Conservation (phyloP, 129 eudicot species). For the Smallanthus sonchifolius region DNA sequence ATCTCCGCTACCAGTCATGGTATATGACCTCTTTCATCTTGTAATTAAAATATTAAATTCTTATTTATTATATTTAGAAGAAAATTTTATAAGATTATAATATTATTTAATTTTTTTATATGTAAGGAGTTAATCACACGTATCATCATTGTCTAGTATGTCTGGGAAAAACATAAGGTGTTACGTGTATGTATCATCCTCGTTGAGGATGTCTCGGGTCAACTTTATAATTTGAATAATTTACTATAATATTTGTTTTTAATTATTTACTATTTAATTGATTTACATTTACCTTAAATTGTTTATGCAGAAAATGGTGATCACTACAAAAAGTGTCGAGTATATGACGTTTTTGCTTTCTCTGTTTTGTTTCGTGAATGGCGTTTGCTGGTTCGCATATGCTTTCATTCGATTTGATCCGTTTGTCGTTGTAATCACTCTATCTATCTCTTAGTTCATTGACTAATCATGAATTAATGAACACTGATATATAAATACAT, state of each 20-base stretch:
- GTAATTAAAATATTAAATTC: not conserved
- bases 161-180: not conserved
- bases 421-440: conserved; percentile 45
- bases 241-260: not conserved
- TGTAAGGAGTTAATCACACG: not conserved
- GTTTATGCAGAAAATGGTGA: conserved; percentile 66
- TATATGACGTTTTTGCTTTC: conserved; percentile 83
- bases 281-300: not conserved
- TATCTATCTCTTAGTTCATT: not conserved
- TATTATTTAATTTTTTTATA: not conserved
- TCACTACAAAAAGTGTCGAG: conserved; percentile 74
- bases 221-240: not conserved
- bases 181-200: not conserved
- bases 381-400: conserved; percentile 62
- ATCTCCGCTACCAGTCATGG: conserved; percentile 77
- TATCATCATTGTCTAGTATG: not conserved
- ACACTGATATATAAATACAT: not conserved
- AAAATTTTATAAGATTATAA: not conserved
- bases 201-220: not conserved
- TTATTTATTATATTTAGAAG: not conserved
- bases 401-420: conserved; percentile 67
- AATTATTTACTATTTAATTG: not conserved
- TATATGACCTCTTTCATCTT: conserved; percentile 12
- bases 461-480: not conserved
- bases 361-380: conserved; percentile 61